Evolutionary conservation across 768 basidiomycete genomes (phyloP).

Genomic region (Tremella yokohamensis): DNA sequence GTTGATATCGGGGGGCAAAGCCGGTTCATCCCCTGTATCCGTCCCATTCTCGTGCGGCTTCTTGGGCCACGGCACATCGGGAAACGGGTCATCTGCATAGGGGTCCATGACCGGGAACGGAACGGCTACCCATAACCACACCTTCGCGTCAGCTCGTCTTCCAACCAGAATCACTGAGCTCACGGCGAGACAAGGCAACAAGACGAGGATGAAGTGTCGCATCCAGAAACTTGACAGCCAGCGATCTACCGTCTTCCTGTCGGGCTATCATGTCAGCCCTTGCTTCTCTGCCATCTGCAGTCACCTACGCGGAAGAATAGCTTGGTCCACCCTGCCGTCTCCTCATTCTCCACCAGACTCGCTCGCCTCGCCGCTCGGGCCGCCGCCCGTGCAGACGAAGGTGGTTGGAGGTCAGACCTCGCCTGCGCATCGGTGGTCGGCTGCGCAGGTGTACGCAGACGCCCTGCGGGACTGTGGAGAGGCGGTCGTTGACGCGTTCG

Average conservation of each 20-base stretch:
- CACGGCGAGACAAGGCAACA: conserved; percentile 51
- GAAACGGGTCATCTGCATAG: conserved; percentile 48
- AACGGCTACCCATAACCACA: conserved; percentile 54
- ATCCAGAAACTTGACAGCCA: conserved; percentile 53
- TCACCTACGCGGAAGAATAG: conserved; percentile 36
- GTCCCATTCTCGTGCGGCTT: conserved; percentile 18
- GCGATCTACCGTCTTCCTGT: conserved; percentile 46
- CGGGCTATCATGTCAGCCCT: conserved; percentile 38
- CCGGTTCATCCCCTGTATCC: conserved; percentile 7
- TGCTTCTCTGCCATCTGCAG: not conserved
- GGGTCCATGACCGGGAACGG: conserved; percentile 53
- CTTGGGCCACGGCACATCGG: conserved; percentile 43
- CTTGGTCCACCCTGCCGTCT: conserved; percentile 23
- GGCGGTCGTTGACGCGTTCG: conserved; percentile 10
- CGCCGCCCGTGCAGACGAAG: no score
- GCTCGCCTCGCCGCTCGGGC: conserved; percentile 11
- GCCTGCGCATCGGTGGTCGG: not conserved
- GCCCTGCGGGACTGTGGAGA: conserved; percentile 6
- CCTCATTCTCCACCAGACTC: conserved; percentile 22
- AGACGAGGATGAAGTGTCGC: conserved; percentile 51
- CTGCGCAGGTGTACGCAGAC: not conserved
- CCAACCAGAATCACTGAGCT: conserved; percentile 11
- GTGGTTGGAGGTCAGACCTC: conserved; percentile 9
- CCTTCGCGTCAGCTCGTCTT: conserved; percentile 26
- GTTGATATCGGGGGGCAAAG: conserved; percentile 52